Percentiles rank a stretch among this genome's conserved stretches.
These are phyloP conservation scores for Rauvolfia tetraphylla DNA, from an alignment of 257 asterid species.

Conservation along the genomic window DNA sequence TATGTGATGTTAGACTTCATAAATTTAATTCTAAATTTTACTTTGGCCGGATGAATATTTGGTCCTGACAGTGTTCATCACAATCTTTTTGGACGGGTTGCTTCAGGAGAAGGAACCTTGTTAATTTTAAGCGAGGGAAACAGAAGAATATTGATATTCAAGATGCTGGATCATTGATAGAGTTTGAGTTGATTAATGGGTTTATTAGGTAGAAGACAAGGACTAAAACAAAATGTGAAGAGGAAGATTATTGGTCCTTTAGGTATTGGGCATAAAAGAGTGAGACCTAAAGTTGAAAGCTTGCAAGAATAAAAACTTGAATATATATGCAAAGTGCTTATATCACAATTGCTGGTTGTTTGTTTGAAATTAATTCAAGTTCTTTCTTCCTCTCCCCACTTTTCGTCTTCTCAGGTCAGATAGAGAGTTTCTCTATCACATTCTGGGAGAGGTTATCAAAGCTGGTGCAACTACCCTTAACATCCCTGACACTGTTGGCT, in stretches of 20 bases:
- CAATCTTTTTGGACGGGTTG: neutral
- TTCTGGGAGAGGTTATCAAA: conserved; percentile 87
- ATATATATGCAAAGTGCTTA: neutral
- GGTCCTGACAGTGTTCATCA: neutral
- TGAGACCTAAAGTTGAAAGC: too few relatives aligned
- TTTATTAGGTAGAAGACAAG: too few relatives aligned
- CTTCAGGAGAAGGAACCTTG: neutral
- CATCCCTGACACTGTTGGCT: conserved; percentile 97
- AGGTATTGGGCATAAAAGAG: too few relatives aligned
- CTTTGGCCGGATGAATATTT: neutral
- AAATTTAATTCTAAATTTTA: neutral
- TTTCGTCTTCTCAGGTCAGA: conserved; percentile 59
- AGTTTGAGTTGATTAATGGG: too few relatives aligned
- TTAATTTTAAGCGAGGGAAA: neutral
- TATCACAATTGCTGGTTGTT: neutral
- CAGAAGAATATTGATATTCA: neutral
- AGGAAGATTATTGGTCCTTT: too few relatives aligned
- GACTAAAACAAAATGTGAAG: too few relatives aligned
- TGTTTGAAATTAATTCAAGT: neutral
- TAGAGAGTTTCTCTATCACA: conserved; percentile 72
- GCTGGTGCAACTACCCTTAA: conserved; percentile 97
- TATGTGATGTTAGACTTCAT: neutral
- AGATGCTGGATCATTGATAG: neutral
- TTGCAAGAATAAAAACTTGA: too few relatives aligned
- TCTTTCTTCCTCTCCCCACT: neutral